phyloP scores from a whole-genome alignment of 2,329 filamentous ascomycete genomes.

The Fusarium decemcellulare region DNA sequence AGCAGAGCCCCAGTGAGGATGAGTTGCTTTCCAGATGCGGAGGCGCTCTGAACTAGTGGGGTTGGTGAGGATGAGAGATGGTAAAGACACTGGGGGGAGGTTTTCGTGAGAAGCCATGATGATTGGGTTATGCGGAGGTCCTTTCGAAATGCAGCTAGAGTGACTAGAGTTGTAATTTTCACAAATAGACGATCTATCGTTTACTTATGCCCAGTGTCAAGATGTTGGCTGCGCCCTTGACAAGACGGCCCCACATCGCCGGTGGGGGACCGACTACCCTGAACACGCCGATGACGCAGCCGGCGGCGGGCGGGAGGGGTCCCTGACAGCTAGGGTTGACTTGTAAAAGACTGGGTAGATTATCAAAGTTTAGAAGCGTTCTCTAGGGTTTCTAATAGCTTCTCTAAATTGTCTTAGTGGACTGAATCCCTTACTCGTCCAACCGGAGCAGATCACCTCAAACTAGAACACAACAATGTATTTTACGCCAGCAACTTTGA shows the following conservation, averaged over 20 bases:
- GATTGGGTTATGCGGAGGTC: not conserved
- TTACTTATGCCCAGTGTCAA: conserved; percentile 18
- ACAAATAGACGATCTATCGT: not conserved
- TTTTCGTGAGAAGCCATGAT: conserved; percentile 39
- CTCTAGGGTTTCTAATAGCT: no score
- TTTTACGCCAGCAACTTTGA: no score
- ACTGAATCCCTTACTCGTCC: no score
- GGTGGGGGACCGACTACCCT: conserved; percentile 29
- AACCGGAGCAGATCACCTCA: no score
- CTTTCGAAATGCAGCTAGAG: no score
- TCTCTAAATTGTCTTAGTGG: no score
- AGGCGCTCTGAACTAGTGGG: conserved; percentile 70
- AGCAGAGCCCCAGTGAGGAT: conserved; percentile 71
- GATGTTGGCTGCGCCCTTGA: conserved; percentile 19
- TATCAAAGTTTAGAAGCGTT: no score
- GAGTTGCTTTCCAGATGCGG: conserved; percentile 69
- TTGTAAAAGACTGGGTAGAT: not conserved
- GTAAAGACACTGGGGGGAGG: conserved; percentile 42
- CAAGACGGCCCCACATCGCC: conserved; percentile 19
- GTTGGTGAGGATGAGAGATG: conserved; percentile 60
- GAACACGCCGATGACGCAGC: conserved; percentile 22
- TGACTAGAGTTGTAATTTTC: not conserved
- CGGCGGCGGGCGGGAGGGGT: not conserved
- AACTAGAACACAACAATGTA: no score
- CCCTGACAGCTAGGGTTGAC: not conserved